Conservation (phyloP, 805 yeast genomes). For the Starmerella ratchasimensis region DNA sequence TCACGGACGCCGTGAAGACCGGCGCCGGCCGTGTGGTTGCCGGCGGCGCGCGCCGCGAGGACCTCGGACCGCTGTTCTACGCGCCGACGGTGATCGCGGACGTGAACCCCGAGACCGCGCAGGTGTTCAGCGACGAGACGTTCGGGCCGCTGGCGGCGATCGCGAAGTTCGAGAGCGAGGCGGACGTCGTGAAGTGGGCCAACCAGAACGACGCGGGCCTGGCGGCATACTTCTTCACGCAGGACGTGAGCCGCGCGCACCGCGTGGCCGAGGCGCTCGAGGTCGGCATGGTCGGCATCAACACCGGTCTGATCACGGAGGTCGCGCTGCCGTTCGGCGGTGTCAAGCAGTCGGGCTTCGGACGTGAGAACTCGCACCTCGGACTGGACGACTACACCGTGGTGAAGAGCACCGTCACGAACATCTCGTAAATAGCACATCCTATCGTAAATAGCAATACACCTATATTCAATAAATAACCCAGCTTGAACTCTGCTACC, state of each 20-base stretch:
- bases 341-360: constrained; percentile 62
- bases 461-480: too few relatives aligned
- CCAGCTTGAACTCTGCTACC: too few relatives aligned
- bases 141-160: constrained; percentile 72
- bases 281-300: constrained; percentile 72
- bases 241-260: constrained; percentile 40
- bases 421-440: constrained; percentile 10
- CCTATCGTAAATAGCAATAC: too few relatives aligned
- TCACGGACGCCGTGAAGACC: constrained; percentile 48
- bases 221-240: constrained; percentile 61
- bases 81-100: constrained; percentile 55
- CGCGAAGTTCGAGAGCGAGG: constrained; percentile 48
- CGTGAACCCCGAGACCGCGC: constrained; percentile 40
- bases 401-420: constrained; percentile 47
- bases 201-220: constrained; percentile 60
- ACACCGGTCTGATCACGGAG: constrained; percentile 59
- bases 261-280: constrained; percentile 54
- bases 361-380: constrained; percentile 65
- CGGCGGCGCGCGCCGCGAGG: constrained; percentile 46
- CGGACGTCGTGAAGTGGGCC: constrained; percentile 48
- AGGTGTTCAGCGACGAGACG: constrained; percentile 54
- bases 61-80: constrained; percentile 50
- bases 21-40: constrained; percentile 45
- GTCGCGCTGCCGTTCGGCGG: constrained; percentile 48
- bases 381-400: constrained; percentile 63